Conservation (phyloP, 345 rosid species). For the Brassica rapa region DNA sequence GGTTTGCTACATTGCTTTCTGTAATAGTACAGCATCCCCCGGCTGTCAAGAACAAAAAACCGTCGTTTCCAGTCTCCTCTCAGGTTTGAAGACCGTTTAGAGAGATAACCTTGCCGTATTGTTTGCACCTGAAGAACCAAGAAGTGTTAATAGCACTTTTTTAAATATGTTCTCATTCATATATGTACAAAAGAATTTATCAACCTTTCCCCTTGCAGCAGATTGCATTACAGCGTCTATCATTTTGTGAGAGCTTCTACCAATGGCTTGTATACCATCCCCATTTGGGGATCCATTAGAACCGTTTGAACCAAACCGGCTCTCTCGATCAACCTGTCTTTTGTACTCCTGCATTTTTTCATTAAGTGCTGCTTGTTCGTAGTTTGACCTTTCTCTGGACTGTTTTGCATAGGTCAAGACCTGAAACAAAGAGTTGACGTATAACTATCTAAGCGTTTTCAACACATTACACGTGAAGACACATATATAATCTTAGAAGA, state of each 20-base stretch:
- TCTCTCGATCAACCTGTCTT: constrained; percentile 96
- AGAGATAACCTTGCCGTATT: constrained; percentile 96
- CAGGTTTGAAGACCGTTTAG: constrained; percentile 91
- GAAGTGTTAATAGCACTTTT: background rate
- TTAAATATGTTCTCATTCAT: constrained; percentile 8
- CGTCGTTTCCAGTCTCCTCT: constrained; percentile 99
- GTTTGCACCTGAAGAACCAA: constrained; percentile 78
- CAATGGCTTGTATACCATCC: constrained; percentile 91
- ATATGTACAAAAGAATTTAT: constrained; percentile 16
- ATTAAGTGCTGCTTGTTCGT: constrained; percentile 90
- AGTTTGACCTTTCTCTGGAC: constrained; percentile 93
- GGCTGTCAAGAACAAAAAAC: constrained; percentile 98
- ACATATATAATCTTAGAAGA: constrained; percentile 6
- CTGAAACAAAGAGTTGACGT: constrained; percentile 41
- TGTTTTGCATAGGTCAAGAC: constrained; percentile 96
- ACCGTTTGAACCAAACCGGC: constrained; percentile 79
- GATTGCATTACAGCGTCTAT: constrained; percentile 99
- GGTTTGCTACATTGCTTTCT: constrained; percentile 87
- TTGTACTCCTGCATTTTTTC: constrained; percentile 97
- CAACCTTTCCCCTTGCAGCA: constrained; percentile 95
- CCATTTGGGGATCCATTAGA: constrained; percentile 94
- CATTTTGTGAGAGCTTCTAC: constrained; percentile 99
- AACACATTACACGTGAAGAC: constrained; percentile 9
- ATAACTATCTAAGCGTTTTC: background rate
- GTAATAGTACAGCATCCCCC: constrained; percentile 97